Evolutionary conservation across 331 rosid genomes (phyloP).

Genomic region (Malus hybrid): DNA sequence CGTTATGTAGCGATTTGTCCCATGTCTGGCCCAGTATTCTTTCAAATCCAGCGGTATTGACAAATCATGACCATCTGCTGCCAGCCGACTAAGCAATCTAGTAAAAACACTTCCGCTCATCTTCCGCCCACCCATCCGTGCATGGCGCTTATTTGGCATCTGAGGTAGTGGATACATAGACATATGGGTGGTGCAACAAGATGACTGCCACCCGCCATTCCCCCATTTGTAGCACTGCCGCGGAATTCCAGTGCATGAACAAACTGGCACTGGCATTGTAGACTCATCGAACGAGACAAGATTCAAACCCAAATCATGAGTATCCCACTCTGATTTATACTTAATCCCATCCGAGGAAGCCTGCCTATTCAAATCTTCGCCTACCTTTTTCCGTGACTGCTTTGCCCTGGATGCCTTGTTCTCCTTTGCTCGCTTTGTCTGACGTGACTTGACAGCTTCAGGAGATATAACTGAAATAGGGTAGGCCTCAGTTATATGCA

Average conservation of each 20-base stretch:
- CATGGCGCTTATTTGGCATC: slow-evolving; percentile 45
- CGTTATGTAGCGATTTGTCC: slow-evolving; percentile 51
- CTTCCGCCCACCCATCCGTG: slow-evolving; percentile 51
- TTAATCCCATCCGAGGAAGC: slow-evolving; percentile 44
- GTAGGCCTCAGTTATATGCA: slow-evolving; percentile 41
- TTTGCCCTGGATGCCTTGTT: slow-evolving; percentile 27
- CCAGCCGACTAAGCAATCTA: slow-evolving; percentile 42
- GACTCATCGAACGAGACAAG: slow-evolving; percentile 40
- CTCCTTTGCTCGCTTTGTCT: slow-evolving; percentile 35
- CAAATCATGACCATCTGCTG: slow-evolving; percentile 43
- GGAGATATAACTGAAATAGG: slow-evolving; percentile 38
- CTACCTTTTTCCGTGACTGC: slow-evolving; percentile 36
- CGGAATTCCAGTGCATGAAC: slow-evolving; percentile 42
- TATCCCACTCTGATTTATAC: slow-evolving; percentile 44
- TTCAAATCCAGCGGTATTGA: slow-evolving; percentile 38
- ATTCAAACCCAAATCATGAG: slow-evolving; percentile 43
- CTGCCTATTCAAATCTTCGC: slow-evolving; percentile 45
- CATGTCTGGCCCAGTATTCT: slow-evolving; percentile 52
- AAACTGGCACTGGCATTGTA: slow-evolving; percentile 47
- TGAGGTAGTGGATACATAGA: slow-evolving; percentile 50
- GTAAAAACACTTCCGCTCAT: slow-evolving; percentile 52
- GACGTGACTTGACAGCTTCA: slow-evolving; percentile 34
- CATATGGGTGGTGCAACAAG: slow-evolving; percentile 50
- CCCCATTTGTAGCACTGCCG: slow-evolving; percentile 60
- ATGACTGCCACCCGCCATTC: slow-evolving; percentile 52